Evolutionary conservation across 495 filamentous ascomycete species (phyloP).

Genomic region (Penicillium diatomitis): DNA sequence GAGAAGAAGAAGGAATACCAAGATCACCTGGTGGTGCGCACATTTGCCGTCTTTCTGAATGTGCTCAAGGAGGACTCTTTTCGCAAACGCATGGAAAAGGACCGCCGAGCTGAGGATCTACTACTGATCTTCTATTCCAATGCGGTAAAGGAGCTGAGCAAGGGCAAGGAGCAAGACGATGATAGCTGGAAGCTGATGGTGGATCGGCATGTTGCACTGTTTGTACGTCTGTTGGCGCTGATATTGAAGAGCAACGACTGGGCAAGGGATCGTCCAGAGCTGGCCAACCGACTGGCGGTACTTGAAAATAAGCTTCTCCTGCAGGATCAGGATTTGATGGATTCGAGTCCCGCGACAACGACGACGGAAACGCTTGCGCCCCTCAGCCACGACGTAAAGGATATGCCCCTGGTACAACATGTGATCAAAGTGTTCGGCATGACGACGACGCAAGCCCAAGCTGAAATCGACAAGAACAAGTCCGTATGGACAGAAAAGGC

Average conservation of each 20-base stretch:
- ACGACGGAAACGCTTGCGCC: slow-evolving; percentile 71
- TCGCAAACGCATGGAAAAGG: slow-evolving; percentile 78
- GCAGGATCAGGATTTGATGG: slow-evolving; percentile 82
- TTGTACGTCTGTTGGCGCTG: slow-evolving; percentile 75
- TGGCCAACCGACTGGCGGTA: slow-evolving; percentile 65
- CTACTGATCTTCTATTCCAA: slow-evolving; percentile 83
- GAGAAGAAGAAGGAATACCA: slow-evolving; percentile 70
- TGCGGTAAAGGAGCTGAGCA: slow-evolving; percentile 78
- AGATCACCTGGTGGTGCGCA: slow-evolving; percentile 67
- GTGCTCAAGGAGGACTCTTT: slow-evolving; percentile 63
- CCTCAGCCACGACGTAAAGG: slow-evolving; percentile 83
- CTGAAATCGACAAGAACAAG: slow-evolving; percentile 74
- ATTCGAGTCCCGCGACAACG: slow-evolving; percentile 45
- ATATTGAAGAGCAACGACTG: slow-evolving; percentile 73
- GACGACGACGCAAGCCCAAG: slow-evolving; percentile 65
- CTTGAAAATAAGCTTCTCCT: slow-evolving; percentile 88
- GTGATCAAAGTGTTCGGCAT: slow-evolving; percentile 80
- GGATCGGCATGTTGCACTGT: slow-evolving; percentile 90
- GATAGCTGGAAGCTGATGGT: slow-evolving; percentile 88
- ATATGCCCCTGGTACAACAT: slow-evolving; percentile 87
- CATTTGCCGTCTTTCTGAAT: slow-evolving; percentile 73
- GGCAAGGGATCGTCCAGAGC: slow-evolving; percentile 72
- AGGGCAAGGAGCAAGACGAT: slow-evolving; percentile 73
- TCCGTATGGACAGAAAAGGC: slow-evolving; percentile 82
- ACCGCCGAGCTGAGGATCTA: slow-evolving; percentile 83